Percentiles rank a stretch among this genome's conserved stretches.
Conservation (phyloP, 345 rosid species). For the Pistacia integerrima region DNA sequence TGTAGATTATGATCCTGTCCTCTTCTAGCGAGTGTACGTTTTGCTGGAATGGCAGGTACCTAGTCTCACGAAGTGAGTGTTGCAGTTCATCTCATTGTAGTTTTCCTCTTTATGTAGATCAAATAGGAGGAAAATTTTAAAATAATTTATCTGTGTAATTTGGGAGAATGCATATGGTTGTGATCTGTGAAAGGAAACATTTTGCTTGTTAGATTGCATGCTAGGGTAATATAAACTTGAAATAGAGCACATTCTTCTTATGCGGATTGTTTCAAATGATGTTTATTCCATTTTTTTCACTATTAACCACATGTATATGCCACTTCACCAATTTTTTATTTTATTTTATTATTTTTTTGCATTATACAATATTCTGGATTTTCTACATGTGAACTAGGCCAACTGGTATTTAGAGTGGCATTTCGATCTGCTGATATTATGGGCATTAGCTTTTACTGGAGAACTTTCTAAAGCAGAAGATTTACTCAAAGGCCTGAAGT, state of each 20-base stretch:
- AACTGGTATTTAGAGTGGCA: slow-evolving; percentile 83
- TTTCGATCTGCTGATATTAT: slow-evolving; percentile 71
- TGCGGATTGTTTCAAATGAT: slow-evolving; percentile 4
- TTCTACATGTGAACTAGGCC: slow-evolving; percentile 36
- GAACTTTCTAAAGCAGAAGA: slow-evolving; percentile 70
- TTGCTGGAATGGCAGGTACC: not conserved
- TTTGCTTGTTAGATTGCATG: not conserved
- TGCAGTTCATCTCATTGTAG: not conserved
- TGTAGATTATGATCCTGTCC: not conserved
- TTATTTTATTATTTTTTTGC: not conserved
- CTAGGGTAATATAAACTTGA: not conserved
- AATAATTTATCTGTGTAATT: not conserved
- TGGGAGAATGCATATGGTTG: not conserved
- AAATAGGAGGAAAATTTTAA: not conserved
- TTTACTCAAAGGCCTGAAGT: slow-evolving; percentile 63
- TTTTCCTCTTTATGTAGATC: not conserved
- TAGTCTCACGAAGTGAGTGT: not conserved
- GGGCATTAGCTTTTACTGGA: slow-evolving; percentile 75
- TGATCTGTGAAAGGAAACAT: not conserved
- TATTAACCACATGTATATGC: not conserved
- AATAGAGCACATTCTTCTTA: not conserved
- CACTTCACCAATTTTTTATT: not conserved
- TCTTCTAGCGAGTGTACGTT: not conserved
- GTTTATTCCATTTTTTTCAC: not conserved
- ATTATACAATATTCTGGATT: slow-evolving; percentile 4